phyloP scores from a whole-genome alignment of 306 rosid genomes.

The Medicago arabica region DNA sequence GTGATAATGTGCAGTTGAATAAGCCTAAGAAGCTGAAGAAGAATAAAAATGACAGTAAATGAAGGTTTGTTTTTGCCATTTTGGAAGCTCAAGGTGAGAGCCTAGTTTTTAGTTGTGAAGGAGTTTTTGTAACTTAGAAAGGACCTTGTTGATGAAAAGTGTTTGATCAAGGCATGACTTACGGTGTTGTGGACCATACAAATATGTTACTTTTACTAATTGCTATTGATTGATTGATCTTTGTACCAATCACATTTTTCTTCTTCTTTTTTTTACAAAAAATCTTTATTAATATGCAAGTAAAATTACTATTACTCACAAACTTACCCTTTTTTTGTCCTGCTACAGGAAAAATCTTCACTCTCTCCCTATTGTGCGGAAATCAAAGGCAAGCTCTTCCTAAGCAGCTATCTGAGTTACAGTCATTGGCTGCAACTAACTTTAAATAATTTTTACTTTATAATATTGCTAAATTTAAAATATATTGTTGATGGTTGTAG shows the following conservation, averaged over 20 bases:
- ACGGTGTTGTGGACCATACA: slow-evolving; percentile 66
- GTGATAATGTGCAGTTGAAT: slow-evolving; percentile 50
- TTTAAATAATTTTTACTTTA: not conserved
- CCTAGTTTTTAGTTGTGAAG: slow-evolving; percentile 34
- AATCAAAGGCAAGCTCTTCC: too few species aligned
- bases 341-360: too few species aligned
- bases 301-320: not conserved
- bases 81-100: slow-evolving; percentile 37
- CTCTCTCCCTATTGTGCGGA: too few species aligned
- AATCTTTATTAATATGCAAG: too few species aligned
- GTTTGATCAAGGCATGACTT: slow-evolving; percentile 70
- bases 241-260: not conserved
- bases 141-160: slow-evolving; percentile 34
- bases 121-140: slow-evolving; percentile 45
- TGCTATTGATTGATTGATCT: slow-evolving; percentile 39
- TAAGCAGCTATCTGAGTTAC: too few species aligned
- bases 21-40: slow-evolving; percentile 52
- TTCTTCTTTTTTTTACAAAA: not conserved
- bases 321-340: too few species aligned
- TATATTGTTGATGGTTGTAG: not conserved
- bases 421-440: too few species aligned
- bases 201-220: slow-evolving; percentile 44
- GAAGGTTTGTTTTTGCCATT: slow-evolving; percentile 62
- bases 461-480: not conserved
- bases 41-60: slow-evolving; percentile 38